Base-by-base conservation (phyloP, 495 filamentous ascomycete species). In the Penicillium daleae region DNA sequence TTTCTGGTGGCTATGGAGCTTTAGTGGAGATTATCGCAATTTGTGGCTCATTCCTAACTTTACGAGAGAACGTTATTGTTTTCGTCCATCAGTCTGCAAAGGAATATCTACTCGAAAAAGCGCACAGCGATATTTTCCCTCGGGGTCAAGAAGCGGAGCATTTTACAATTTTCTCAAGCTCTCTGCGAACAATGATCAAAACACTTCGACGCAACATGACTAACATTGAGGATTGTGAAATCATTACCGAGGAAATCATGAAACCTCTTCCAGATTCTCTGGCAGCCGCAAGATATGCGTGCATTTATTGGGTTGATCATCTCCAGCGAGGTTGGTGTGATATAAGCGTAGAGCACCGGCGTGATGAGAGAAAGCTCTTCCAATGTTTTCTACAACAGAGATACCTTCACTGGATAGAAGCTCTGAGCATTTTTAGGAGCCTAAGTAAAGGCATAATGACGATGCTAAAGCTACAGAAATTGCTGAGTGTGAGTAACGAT, bases 71-170 rank as follows among this genome's bases (percentile, higher is more conserved):
- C 17, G 65, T 35, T 1, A 63, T 82, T 32, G 66, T 60, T 33
- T 68, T 80, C n/a, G 62, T 82, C 15, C 76, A 82, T 65, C 77
- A 80, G 62, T 82, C 80, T 10, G 79, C 69, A 10, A 77, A 76
- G 35, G 78, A 82, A 33, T 80, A 68, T 60, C 57, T 82, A 24
- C 10, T 26, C 21, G 17, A 56, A 22, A 65, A 24, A 4, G 29
- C 29, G 29, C 3, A 7, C 29, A 22, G 24, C 13, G 44, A 67
- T 57, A 55, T 74, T 10, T 68, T 75, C 33, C 66, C 68, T 29
- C 0, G 4, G 13, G 65, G 54, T 1, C 46, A 22, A 26, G 64
- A 66, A 33, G 29, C 62, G 22, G 29, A 50, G 31, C 78, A 80
- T 55, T 29, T 66, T 21, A 42, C 17, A 1, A 74, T 80, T 29